Conservation (phyloP, 1,284 basidiomycete genomes). For the Ceratobasidium sp. region DNA sequence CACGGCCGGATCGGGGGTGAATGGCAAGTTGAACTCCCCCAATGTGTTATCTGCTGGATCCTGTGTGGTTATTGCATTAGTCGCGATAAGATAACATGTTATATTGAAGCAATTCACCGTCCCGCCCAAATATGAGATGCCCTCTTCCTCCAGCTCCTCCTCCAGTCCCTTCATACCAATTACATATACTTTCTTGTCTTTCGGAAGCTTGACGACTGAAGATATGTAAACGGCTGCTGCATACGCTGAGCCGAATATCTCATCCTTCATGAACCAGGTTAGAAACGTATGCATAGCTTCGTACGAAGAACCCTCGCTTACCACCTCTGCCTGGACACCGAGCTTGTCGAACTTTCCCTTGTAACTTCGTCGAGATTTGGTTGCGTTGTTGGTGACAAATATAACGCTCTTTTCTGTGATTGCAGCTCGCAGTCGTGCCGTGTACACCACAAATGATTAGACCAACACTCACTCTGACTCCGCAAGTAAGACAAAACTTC, state of each 20-base stretch:
- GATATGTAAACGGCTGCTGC: conserved; percentile 95
- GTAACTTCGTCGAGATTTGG: conserved; percentile 88
- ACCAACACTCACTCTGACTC: conserved; percentile 66
- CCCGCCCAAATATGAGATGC: conserved; percentile 85
- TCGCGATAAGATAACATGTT: conserved; percentile 1
- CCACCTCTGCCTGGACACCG: conserved; percentile 87
- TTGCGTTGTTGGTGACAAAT: conserved; percentile 99
- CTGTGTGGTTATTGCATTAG: conserved; percentile 59
- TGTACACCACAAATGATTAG: not conserved
- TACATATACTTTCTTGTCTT: conserved; percentile 95
- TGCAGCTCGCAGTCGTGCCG: conserved; percentile 49
- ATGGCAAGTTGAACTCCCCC: conserved; percentile 76
- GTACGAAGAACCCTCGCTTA: conserved; percentile 60
- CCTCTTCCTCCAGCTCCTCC: conserved; percentile 90
- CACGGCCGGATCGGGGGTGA: conserved; percentile 80
- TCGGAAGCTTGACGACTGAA: conserved; percentile 87
- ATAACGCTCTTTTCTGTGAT: conserved; percentile 84
- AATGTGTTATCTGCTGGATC: conserved; percentile 87
- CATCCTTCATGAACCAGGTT: conserved; percentile 70
- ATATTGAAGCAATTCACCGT: conserved; percentile 68
- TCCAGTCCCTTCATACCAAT: conserved; percentile 94
- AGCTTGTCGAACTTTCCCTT: conserved; percentile 92
- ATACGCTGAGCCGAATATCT: conserved; percentile 96
- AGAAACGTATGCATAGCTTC: conserved; percentile 18
- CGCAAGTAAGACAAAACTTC: conserved; percentile 80